Evolutionary conservation across 176 grass and related monocot genomes (phyloP).

Genomic region (Oryza rufipogon): DNA sequence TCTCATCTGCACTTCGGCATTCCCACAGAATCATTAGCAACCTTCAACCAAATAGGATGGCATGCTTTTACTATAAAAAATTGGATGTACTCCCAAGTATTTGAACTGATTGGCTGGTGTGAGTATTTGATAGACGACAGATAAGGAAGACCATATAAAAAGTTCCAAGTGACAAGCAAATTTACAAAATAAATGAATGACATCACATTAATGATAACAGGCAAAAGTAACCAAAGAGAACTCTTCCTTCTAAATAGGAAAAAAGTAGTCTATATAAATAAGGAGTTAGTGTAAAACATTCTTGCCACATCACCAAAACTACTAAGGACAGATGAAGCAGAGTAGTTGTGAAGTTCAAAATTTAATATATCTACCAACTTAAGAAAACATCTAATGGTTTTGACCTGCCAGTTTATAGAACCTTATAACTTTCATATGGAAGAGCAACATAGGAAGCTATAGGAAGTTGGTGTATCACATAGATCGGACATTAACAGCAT

Average conservation of each 20-base stretch:
- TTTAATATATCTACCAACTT: not conserved
- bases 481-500: not conserved
- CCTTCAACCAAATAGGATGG: not conserved
- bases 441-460: not conserved
- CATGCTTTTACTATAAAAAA: not conserved
- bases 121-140: not conserved
- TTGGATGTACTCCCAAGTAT: not conserved
- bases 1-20: not conserved
- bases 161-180: not conserved
- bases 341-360: not conserved
- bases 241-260: not conserved
- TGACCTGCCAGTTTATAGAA: not conserved
- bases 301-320: conserved; percentile 3
- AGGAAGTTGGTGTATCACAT: not conserved
- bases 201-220: not conserved
- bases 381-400: not conserved
- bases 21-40: conserved; percentile 9
- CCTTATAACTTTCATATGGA: not conserved
- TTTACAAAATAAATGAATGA: not conserved
- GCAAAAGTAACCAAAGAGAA: not conserved
- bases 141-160: not conserved
- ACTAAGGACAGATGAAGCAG: not conserved
- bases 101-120: not conserved
- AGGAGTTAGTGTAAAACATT: not conserved
- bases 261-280: not conserved